Evolutionary conservation across 1,284 basidiomycete genomes (phyloP), one percentile per base, ranked within the genome.

Genomic region (Takashimella tepidaria): DNA sequence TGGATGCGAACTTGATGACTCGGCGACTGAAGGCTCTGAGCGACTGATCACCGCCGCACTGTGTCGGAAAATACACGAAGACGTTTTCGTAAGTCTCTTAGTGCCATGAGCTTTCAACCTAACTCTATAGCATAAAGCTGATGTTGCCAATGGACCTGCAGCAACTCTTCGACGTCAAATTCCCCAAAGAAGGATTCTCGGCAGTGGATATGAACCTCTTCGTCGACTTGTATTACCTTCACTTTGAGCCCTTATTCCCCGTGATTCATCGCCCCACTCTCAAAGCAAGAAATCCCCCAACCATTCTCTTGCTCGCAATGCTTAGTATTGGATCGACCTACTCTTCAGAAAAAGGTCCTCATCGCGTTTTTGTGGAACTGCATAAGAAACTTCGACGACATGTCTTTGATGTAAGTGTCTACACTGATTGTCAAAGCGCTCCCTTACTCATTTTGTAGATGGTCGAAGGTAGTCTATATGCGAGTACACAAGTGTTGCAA

Each of bases 161-260:
- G 24, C 16, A 49, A 20, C 13, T 19, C 6, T 26, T 47, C 26
- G 19, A n/a, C 11, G n/a, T 47, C 23, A 26, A 24, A 20, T 19
- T 49, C 4, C 47, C 47, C 4, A n/a, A 20, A 19, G 47, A 49
- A 16, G n/a, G 40, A 31, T 49, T 49, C 47, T n/a, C 11, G 26
- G 40, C 40, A 8, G 26, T 31, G 23, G 51, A 53, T 48, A 40
- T 53, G 51, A 48, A 53, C 31, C 40, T 48, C 20, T 53, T 41
- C 47, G 24, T 53, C n/a, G 51, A 53, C 24, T 40, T 53, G 3
- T 53, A 40, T 20, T 53, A 48, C 46, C 37, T 49, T 12, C 51
- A 53, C 40, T 53, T 53, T 37, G 46, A 49, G 31, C 51, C 51
- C 8, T 21, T 53, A n/a, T 53, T 23, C 20, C 51, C 51, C 5